Base-by-base conservation (phyloP, 1,139 yeast genomes). In the Debaryomyces udenii region DNA sequence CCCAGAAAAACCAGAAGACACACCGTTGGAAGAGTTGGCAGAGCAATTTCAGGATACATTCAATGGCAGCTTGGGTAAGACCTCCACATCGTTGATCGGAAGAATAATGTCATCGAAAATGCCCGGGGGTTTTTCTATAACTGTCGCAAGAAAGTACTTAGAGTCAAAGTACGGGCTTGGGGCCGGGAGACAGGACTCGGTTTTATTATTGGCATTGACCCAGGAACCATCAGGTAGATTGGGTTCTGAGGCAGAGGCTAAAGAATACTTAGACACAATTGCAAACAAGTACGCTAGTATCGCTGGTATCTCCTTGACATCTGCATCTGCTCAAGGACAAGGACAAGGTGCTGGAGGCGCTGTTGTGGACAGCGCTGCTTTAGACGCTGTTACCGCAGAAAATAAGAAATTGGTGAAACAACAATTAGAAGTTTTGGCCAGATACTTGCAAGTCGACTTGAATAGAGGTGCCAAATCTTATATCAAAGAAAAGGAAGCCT, bases 71-170 rank as follows among this genome's bases (percentile, higher is more conserved):
- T 79, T 93, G 53, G 99, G 99, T 64, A 93, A 93, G 68, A 96
- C 93, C 58, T 86, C 98, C 3, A 73, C 90, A 36, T 86, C 96
- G 26, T 78, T 93, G 55, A 77, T 93, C 52, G 88, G 96, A 47
- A 85, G 97, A 70, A 78, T 93, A 61, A 86, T 91, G 75, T 84
- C 98, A 13, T 86, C 97, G 28, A 93, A 93, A 75, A 93, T 93
- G 98, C 98, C 99, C 44, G 99, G 99, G 78, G 99, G 99, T 23
- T 93, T 91, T 71, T 86, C 96, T 44, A 85, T 90, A 56, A 86
- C 97, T 48, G 71, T 78, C 50, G 96, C 96, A 40, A 86, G 97
- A 76, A 89, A 89, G 65, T 87, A 93, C 69, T 79, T 93, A 63
- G 91, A 86, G 69, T 65, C 91, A 32, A 81, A 93, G 66, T 93